Percentiles rank a stretch among this genome's conserved stretches.
phyloP scores from a whole-genome alignment of 2,329 filamentous ascomycete genomes.

The Colletotrichum sojae region DNA sequence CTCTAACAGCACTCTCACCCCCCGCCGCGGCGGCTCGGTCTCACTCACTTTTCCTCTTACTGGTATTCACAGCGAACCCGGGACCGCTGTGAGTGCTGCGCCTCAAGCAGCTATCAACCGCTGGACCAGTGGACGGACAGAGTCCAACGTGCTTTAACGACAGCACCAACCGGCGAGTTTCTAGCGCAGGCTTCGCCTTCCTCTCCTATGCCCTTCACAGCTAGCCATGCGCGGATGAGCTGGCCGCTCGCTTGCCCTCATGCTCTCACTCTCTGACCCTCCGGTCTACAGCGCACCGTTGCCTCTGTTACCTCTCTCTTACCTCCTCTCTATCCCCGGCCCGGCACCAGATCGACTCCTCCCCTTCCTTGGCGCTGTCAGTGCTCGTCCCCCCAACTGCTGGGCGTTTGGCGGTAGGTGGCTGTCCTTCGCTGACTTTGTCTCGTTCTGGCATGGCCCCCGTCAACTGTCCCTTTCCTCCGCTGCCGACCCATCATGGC shows the following conservation, averaged over 20 bases:
- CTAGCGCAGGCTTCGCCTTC: slow-evolving; percentile 30
- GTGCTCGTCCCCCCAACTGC: background rate
- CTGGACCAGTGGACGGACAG: background rate
- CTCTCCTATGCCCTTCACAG: slow-evolving; percentile 25
- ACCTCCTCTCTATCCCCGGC: no score
- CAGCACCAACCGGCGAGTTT: slow-evolving; percentile 29
- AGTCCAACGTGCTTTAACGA: no score
- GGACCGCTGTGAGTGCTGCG: background rate
- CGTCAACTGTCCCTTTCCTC: slow-evolving; percentile 13
- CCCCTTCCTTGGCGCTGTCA: slow-evolving; percentile 5
- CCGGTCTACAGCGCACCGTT: slow-evolving; percentile 27
- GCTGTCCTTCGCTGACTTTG: background rate
- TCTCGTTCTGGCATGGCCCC: slow-evolving; percentile 23
- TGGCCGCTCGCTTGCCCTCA: background rate
- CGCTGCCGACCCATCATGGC: slow-evolving; percentile 31
- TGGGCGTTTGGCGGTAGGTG: background rate
- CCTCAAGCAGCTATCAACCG: background rate
- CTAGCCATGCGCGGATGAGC: slow-evolving; percentile 27
- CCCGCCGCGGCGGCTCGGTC: no score
- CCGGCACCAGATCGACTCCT: background rate
- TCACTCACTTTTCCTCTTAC: no score
- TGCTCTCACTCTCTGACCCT: no score
- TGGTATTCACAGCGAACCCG: background rate
- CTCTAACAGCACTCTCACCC: slow-evolving; percentile 4
- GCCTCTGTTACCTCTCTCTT: slow-evolving; percentile 29